Evolutionary conservation across 2,329 filamentous ascomycete genomes (phyloP).

Genomic region (Colletotrichum sp.): DNA sequence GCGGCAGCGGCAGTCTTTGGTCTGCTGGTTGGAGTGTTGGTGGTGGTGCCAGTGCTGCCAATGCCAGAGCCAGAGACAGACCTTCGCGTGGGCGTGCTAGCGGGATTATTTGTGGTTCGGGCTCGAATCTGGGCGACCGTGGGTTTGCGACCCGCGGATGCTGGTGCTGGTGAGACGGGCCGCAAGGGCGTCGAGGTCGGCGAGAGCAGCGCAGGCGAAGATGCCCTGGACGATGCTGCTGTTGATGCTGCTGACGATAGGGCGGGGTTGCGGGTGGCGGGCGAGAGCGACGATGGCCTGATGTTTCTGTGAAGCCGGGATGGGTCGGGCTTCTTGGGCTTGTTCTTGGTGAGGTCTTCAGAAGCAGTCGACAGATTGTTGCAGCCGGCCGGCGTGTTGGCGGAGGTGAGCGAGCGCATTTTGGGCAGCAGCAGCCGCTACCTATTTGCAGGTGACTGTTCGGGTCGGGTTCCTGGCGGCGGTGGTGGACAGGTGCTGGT

Average conservation of each 20-base stretch:
- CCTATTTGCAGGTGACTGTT: background rate
- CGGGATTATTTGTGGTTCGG: constrained; percentile 14
- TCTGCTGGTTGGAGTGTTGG: background rate
- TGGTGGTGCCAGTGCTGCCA: background rate
- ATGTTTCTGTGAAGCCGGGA: constrained; percentile 14
- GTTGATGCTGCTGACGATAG: constrained; percentile 24
- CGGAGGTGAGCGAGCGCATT: constrained; percentile 11
- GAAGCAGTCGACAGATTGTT: constrained; percentile 1
- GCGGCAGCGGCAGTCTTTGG: background rate
- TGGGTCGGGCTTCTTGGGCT: constrained; percentile 15
- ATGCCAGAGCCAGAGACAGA: background rate
- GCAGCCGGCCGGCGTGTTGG: background rate
- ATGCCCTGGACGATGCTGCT: constrained; percentile 2
- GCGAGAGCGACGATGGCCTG: constrained; percentile 18
- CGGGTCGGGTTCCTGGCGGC: background rate
- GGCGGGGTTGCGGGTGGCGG: constrained; percentile 11
- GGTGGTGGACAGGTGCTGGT: background rate
- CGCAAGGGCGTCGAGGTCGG: constrained; percentile 35
- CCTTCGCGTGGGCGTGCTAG: background rate
- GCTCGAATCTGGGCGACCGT: constrained; percentile 2
- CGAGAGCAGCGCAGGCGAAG: constrained; percentile 17
- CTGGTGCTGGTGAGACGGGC: constrained; percentile 2
- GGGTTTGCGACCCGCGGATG: background rate
- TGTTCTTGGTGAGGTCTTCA: background rate
- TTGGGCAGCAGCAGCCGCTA: background rate